Percentiles rank a stretch among this genome's conserved stretches.
phyloP scores from a whole-genome alignment of 2,329 filamentous ascomycete genomes.

The Graphiopsis chlorocephala region DNA sequence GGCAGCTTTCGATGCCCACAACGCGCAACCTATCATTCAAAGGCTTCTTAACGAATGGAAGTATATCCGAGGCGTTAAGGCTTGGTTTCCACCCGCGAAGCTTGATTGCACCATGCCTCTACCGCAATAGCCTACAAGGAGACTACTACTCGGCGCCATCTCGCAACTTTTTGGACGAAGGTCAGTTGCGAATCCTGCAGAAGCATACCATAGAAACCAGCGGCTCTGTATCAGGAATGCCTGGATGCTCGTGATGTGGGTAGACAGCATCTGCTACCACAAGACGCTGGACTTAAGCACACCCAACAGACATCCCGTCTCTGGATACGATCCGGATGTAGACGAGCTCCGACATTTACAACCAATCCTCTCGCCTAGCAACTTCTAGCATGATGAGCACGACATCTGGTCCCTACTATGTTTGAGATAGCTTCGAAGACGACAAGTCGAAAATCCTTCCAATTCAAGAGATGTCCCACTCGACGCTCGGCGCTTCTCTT shows the following conservation, averaged over 20 bases:
- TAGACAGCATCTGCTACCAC: neutral
- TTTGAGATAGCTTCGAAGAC: neutral
- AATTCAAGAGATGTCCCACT: neutral
- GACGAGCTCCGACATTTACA: neutral
- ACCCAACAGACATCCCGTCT: neutral
- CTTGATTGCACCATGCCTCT: neutral
- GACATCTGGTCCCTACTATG: neutral
- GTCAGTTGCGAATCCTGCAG: neutral
- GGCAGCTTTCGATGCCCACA: conserved; percentile 34
- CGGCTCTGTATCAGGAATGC: neutral
- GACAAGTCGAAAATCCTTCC: neutral
- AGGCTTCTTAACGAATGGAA: conserved; percentile 23
- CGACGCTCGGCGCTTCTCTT: neutral
- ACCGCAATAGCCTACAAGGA: neutral
- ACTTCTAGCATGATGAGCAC: neutral
- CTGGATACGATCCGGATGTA: neutral
- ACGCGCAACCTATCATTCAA: conserved; percentile 29
- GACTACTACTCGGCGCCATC: neutral
- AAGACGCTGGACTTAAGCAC: neutral
- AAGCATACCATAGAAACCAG: neutral
- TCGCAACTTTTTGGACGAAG: neutral
- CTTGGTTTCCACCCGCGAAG: conserved; percentile 2
- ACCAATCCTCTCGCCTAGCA: neutral
- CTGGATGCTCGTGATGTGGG: neutral
- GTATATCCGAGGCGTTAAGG: neutral